These are phyloP conservation scores for Oidium heveae DNA, from an alignment of 2,329 filamentous ascomycete species.

Conservation along the genomic window DNA sequence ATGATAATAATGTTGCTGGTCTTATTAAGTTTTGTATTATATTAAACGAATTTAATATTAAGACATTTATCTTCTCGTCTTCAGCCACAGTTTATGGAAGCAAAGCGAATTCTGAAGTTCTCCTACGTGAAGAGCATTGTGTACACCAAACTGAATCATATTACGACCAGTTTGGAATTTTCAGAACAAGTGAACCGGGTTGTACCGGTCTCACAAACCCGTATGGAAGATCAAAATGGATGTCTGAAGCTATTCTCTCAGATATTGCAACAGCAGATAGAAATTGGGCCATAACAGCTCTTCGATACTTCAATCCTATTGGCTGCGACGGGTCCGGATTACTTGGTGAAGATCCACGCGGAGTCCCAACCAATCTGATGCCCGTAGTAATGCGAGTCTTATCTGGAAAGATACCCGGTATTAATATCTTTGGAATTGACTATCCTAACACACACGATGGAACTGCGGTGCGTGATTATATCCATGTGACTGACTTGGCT, in stretches of 20 bases:
- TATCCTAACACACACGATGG: constrained; percentile 36
- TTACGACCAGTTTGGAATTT: constrained; percentile 18
- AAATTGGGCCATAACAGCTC: constrained; percentile 33
- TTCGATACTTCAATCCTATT: constrained; percentile 44
- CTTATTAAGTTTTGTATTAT: constrained; percentile 31
- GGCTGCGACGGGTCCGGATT: constrained; percentile 38
- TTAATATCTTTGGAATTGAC: constrained; percentile 38
- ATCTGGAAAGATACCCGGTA: constrained; percentile 23
- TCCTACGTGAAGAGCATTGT: constrained; percentile 27
- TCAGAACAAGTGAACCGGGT: constrained; percentile 20
- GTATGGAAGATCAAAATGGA: constrained; percentile 41
- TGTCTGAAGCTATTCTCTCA: constrained; percentile 38
- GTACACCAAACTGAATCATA: constrained; percentile 24
- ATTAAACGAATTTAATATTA: constrained; percentile 32
- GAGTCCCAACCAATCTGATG: constrained; percentile 35
- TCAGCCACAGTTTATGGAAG: constrained; percentile 42
- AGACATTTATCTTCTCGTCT: constrained; percentile 41
- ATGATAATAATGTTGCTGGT: constrained; percentile 41
- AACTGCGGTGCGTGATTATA: constrained; percentile 41
- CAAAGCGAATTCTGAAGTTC: constrained; percentile 22
- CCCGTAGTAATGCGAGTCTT: constrained; percentile 37
- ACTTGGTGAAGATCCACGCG: constrained; percentile 36
- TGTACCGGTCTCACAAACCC: constrained; percentile 34
- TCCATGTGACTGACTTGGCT: constrained; percentile 40
- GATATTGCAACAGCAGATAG: constrained; percentile 34